Evolutionary conservation across 371 early-diverging fungal species (phyloP), one percentile per base, ranked within the genome.

Genomic region (Mortierella sp.): DNA sequence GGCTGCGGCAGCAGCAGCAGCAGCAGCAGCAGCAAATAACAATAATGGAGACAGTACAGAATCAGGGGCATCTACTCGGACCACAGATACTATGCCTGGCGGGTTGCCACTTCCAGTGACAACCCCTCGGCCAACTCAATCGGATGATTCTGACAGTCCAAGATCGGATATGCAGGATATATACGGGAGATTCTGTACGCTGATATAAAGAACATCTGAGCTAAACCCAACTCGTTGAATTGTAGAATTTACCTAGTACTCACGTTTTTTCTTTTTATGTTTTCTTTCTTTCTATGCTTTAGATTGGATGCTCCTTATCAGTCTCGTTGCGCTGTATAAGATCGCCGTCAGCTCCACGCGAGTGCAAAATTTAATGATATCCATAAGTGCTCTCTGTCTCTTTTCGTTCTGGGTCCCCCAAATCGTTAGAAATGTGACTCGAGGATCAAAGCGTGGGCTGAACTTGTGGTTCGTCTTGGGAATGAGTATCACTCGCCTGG

Each of bases 331-430:
- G 10, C 86, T 93, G 49, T 93, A 92, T 74, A 87, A 88, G 59
- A 90, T 90, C n/a, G 82, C 88, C 0, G 85, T 89, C 2, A 70
- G 84, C 54, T 89, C 88, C 42, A 83, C 90, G 15, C 83, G 83
- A 62, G 79, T 88, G 22, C 87, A 88, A 62, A 84, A 87, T 61
- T 45, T 86, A 26, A 83, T 87, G 72, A 74, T 91, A 40, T 70
- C 76, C 2, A 61, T 86, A 51, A 66, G 87, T n/a, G 86, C 89
- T 10, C 72, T 90, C 22, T 66, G 81, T 4, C 75, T 90, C 53
- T 92, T 87, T 76, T 94, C 94, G 0, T 93, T 91, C 76, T 95
- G 95, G 95, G 72, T 93, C 17, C 95, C 95, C 2, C 95, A 95
- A 65, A 93, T 93, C 56, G 79, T 88, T 17, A 86, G 92, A 64